Base-by-base conservation (phyloP, 345 rosid species). In the Eucalyptus erythrocorys region DNA sequence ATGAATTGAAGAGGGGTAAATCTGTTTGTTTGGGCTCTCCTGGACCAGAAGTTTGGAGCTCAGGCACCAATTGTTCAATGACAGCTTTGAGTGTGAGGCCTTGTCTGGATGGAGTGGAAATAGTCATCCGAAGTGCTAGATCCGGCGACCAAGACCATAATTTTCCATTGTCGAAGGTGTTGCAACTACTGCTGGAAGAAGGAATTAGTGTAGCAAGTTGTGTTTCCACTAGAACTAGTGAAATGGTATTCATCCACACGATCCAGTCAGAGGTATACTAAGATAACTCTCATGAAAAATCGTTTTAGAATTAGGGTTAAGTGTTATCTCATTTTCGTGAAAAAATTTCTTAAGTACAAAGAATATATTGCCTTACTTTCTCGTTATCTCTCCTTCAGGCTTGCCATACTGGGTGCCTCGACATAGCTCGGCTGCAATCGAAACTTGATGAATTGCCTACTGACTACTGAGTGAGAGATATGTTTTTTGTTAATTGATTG, bases 201-300 rank as follows among this genome's bases (percentile, higher is more conserved):
- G 97, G 96, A 47, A 91, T 95, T 87, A 40, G 87, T 43, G 94
- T 94, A 48, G 91, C 92, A 26, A 92, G 85, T 86, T 94, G 96
- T 90, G 86, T 93, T 57, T 94, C 96, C 57, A 89, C 95, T 85
- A 93, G 82, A 92, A 93, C 92, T 45, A 93, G 93, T 84, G 93
- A 92, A 76, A 91, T 84, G 81, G 61, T 91, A 37, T 76, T 76
- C 84, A 82, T 93, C 87, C 92, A 96, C 89, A 92, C 92, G n/a
- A 89, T 97, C 88, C 95, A 93, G 50, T 90, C 93, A 51, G 91
- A 97, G 99, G 98, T 96, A 80, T 51, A 19, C 66, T 34, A 14
- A 22, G 43, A 86, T 40, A 40, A 76, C 76, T 37, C 82, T 21
- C 47, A 21, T 40, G 82, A 40, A 40, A 37, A 76, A 76, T 40